Base-by-base conservation (phyloP, 2,329 filamentous ascomycete genomes). In the Diplodia corticola region DNA sequence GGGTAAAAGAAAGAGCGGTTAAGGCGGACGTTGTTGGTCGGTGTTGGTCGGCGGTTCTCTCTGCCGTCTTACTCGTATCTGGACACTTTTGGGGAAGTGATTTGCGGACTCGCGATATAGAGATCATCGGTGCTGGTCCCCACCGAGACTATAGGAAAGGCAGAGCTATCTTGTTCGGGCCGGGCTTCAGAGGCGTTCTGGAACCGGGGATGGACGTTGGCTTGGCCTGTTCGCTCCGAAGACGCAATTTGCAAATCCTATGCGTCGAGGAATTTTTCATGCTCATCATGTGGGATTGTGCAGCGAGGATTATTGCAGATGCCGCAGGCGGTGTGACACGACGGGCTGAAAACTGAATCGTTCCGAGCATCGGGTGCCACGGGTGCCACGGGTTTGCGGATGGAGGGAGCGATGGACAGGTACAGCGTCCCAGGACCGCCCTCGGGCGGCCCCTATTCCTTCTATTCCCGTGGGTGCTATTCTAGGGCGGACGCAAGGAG, bases 181-280 rank as follows among this genome's bases (percentile, higher is more conserved):
- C 28, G 28, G 4, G 28, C 28, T 28, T 59, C 28, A 10, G 53
- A 24, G 20, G 13, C 30, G n/a, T 55, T 50, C 20, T 50, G 37
- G 37, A 44, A 44, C 37, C 37, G 37, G 37, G 17, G 49, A 53
- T 55, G 30, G 53, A 59, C 22, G 37, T 10, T 12, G 37, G 17
- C 6, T 7, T 60, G 57, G 44, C 22, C 57, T 35, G 57, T 61
- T 35, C 26, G 26, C 6, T 7, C 33, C 17, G 37, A 46, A 61
- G 44, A 40, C 54, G 54, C 54, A 59, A 59, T 59, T 30, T 59
- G 54, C 54, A 59, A 44, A 59, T 59, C 54, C 37, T 20, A 44
- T 44, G 37, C 37, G 37, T n/a, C 15, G 37, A 44, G 37, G 15
- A 44, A 44, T 20, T 20, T 20, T 44, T 44, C 37, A 44, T 30